A percentile compares a stretch with the other conserved stretches of the same genome.
Evolutionary conservation across 495 filamentous ascomycete genomes (phyloP).

Genomic region (Opeltia flavorubescens): DNA sequence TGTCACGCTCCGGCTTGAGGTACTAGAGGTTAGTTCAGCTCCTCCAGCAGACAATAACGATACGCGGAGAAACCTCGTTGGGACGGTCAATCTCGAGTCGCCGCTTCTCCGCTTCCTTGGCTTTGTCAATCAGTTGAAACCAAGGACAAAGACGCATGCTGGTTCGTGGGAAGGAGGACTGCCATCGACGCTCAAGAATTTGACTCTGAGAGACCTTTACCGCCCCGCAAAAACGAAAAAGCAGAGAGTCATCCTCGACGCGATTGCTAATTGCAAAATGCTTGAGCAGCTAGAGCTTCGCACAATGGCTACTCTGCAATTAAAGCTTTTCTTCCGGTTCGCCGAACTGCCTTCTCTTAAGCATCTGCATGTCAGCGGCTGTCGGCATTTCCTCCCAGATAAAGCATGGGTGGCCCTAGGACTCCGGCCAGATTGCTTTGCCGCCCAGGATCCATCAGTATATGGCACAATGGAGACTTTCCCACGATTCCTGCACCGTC

Average conservation of each 20-base stretch:
- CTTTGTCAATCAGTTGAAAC: no score
- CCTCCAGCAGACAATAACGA: not conserved
- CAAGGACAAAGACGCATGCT: not conserved
- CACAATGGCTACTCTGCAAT: no score
- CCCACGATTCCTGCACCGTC: not conserved
- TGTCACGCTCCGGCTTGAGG: not conserved
- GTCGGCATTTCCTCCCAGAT: not conserved
- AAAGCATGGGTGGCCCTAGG: not conserved
- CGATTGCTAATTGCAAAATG: no score
- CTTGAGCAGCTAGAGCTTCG: no score
- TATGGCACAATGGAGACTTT: not conserved
- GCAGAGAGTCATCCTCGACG: no score
- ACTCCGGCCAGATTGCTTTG: not conserved
- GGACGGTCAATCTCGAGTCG: not conserved
- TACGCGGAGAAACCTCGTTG: not conserved
- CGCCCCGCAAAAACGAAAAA: no score
- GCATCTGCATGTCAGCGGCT: not conserved
- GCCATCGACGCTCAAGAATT: not conserved
- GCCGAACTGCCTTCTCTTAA: not conserved
- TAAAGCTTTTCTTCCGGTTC: not conserved
- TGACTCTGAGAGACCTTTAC: not conserved
- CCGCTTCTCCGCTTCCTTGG: not conserved
- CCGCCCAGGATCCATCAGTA: not conserved
- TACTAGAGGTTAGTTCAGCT: not conserved
- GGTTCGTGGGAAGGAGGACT: not conserved